Percentiles rank a stretch among this genome's conserved stretches.
phyloP scores from a whole-genome alignment of 192 early-diverging fungal genomes.

The Spizellomyces punctatus region DNA sequence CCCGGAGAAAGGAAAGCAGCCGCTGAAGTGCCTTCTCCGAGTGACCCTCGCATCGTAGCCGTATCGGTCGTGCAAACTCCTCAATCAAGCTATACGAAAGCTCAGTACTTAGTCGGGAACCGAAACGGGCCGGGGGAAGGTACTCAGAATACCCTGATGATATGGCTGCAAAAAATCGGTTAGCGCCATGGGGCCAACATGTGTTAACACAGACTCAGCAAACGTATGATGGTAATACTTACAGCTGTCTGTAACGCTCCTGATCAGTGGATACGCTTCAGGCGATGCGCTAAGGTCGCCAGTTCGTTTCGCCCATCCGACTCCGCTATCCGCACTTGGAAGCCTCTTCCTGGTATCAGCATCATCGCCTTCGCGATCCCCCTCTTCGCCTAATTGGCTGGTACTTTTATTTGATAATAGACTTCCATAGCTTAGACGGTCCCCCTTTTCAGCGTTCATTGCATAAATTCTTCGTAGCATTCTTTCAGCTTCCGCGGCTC shows the following conservation, averaged over 20 bases:
- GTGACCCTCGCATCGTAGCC: conserved; percentile 25
- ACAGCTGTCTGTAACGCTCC: neutral
- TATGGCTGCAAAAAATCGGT: too few relatives aligned
- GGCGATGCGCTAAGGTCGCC: too few relatives aligned
- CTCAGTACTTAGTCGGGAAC: conserved; percentile 3
- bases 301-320: neutral
- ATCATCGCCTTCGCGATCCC: neutral
- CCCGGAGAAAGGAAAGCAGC: conserved; percentile 56
- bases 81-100: conserved; percentile 23
- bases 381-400: neutral
- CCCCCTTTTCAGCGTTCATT: neutral
- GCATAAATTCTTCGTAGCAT: conserved; percentile 9
- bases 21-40: conserved; percentile 38
- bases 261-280: neutral
- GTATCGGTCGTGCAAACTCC: conserved; percentile 20
- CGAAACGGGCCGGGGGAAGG: conserved; percentile 9
- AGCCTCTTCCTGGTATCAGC: neutral
- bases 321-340: conserved; percentile 12
- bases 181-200: too few relatives aligned
- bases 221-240: neutral
- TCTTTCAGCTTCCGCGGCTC: conserved; percentile 19
- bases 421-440: conserved; percentile 19
- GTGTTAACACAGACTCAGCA: too few relatives aligned
- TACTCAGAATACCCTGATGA: neutral
- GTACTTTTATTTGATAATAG: neutral